Percentiles rank a stretch among this genome's conserved stretches.
phyloP scores from a whole-genome alignment of 306 rosid species.

The Carpinus viminea region DNA sequence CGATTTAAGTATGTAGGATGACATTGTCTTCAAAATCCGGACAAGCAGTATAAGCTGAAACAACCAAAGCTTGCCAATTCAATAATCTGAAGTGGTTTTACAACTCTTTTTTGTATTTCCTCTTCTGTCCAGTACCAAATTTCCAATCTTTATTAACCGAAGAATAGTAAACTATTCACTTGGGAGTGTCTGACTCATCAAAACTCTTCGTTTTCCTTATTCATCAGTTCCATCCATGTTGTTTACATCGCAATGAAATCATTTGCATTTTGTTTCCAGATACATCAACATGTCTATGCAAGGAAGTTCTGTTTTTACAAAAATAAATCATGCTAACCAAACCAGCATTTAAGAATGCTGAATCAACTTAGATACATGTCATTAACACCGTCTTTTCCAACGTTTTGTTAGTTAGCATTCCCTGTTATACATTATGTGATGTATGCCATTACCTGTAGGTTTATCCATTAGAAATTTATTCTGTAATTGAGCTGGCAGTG shows the following conservation, averaged over 20 bases:
- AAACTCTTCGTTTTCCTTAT: too few relatives aligned
- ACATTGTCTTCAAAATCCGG: too few relatives aligned
- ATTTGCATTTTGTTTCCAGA: neutral
- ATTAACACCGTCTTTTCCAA: neutral
- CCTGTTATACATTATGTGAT: neutral
- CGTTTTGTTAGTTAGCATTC: too few relatives aligned
- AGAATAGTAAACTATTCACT: neutral
- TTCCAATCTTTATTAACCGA: neutral
- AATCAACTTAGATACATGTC: neutral
- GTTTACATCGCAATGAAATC: neutral
- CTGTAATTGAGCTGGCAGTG: neutral
- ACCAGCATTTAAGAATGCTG: neutral
- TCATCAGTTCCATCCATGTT: neutral
- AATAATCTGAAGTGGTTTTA: neutral
- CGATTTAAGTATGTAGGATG: neutral
- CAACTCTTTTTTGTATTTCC: too few relatives aligned
- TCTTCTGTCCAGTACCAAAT: neutral
- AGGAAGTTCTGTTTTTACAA: neutral
- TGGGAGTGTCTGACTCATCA: neutral
- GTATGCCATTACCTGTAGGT: neutral
- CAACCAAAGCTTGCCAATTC: neutral
- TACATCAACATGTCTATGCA: neutral
- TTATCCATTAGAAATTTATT: neutral
- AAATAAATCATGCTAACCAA: neutral
- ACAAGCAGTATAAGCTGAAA: neutral